Base-by-base conservation (phyloP, 2,329 filamentous ascomycete genomes). In the Lachnellula suecica region DNA sequence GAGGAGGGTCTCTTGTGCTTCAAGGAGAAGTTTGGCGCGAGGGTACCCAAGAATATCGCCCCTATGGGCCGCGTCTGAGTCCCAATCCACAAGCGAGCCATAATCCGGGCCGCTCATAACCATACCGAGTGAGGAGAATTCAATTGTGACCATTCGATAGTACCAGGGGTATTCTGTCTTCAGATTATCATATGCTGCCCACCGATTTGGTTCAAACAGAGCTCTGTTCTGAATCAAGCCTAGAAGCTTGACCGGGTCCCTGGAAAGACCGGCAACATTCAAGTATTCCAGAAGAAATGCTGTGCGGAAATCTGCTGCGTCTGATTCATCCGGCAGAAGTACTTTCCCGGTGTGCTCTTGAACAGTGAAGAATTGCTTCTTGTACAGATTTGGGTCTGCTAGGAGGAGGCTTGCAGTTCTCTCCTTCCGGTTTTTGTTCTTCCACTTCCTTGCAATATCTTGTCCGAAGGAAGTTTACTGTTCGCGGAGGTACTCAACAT, bases 361-460 rank as follows among this genome's bases (percentile, higher is more conserved):
- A 20, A 38, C 13, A 4, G 9, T 38, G 35, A 38, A 38, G 15
- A 15, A 38, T n/a, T 15, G 4, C 35, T 67, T 63, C 5, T 62
- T 53, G 45, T 63, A 64, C 19, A 63, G 64, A 29, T 52, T 61
- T 9, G 63, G 59, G 49, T 66, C 59, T 2, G 58, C 56, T 49
- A 63, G 63, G 44, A 52, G 60, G 9, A 59, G 35, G 19, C 15
- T 10, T 9, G 15, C 17, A 9, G 15, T 17, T 17, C 13, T 38
- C 35, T 38, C 9, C 35, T 38, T 38, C 10, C 9, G 9, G 19
- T 17, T 38, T 4, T 19, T 17, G 10, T 38, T 38, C 19, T 20
- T 20, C 35, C 35, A 38, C 35, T 17, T 15, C 4, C 19, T n/a
- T 10, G 17, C 19, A 17, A 38, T 38, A 4, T 15, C 6, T 7